Conservation (phyloP, 2,329 filamentous ascomycete species). For the Epichloe scottii region DNA sequence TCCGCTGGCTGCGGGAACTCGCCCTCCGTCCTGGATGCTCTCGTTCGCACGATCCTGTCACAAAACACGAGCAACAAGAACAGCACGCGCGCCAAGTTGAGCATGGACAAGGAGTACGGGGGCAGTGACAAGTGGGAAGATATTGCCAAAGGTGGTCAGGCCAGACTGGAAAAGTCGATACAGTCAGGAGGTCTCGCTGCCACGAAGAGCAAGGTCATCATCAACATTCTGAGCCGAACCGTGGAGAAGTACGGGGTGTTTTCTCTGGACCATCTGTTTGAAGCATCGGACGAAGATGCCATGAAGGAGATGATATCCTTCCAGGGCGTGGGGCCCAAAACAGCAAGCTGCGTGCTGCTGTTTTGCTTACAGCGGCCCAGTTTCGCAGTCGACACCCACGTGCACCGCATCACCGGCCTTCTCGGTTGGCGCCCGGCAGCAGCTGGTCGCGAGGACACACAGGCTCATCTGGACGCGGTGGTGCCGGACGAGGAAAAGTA, state of each 20-base stretch:
- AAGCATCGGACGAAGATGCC: conserved; percentile 28
- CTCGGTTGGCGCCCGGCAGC: conserved; percentile 34
- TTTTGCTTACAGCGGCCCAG: conserved; percentile 35
- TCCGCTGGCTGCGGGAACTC: conserved; percentile 49
- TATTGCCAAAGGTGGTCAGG: conserved; percentile 26
- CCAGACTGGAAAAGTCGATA: conserved; percentile 45
- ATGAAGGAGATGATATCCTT: conserved; percentile 38
- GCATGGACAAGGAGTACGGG: conserved; percentile 32
- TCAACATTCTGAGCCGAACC: conserved; percentile 54
- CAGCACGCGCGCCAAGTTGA: conserved; percentile 46
- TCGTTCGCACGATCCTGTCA: conserved; percentile 39
- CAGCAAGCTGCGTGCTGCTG: conserved; percentile 38
- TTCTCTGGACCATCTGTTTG: conserved; percentile 37
- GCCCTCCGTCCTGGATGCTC: conserved; percentile 37
- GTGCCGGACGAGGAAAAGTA: conserved; percentile 38
- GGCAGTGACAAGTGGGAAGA: conserved; percentile 29
- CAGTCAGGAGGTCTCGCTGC: conserved; percentile 57
- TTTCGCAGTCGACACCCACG: conserved; percentile 43
- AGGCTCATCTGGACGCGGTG: conserved; percentile 35
- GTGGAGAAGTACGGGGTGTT: conserved; percentile 29
- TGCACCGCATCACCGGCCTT: conserved; percentile 34
- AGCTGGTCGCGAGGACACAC: conserved; percentile 31
- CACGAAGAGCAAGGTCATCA: conserved; percentile 62
- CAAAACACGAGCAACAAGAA: conserved; percentile 40
- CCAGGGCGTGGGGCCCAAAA: conserved; percentile 41